Evolutionary conservation across 1,139 yeast genomes (phyloP), one percentile per base, ranked within the genome.

Genomic region (Yamadazyma spencermartinsiae): DNA sequence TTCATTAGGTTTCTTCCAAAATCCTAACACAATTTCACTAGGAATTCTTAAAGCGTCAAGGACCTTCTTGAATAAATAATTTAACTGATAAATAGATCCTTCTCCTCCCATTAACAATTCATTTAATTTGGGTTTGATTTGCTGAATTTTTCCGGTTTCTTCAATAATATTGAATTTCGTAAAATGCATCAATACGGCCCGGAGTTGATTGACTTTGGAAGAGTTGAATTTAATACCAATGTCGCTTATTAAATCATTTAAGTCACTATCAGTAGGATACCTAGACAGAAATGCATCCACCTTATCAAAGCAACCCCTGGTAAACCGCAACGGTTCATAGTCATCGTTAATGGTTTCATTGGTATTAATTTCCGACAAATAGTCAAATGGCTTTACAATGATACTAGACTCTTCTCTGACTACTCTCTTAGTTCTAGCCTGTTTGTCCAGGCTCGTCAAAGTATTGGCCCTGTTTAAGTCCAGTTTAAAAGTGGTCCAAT

Each of bases 401-500:
- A 82, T 58, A 23, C 76, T 72, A 1, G 84, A 80, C 43, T 84
- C 86, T 39, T 78, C 75, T 45, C 82, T 80, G n/a, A 82, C 75
- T 4, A 80, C 84, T 45, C 88, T 65, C 55, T 75, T 76, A 33
- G 86, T 81, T 46, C 98, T 72, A 11, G 73, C 67, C 42, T 80
- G 82, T 41, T 84, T 80, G 49, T 89, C 96, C 39, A 73, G 77
- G 4, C 81, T 69, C 1, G 86, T 77, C 33, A 89, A 65, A 0
- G 96, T 79, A 48, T 83, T 84, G 51, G 90, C 80, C 50, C 98
- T 74, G 55, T 85, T 80, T 37, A 90, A 65, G 40, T 85, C 90
- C 49, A 56, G 53, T 47, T 69, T 71, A 43, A 66, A 60, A 3
- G 68, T 59, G 6, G 67, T 58, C 76, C 75, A 69, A 42, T 68